phyloP scores from a whole-genome alignment of 2,329 filamentous ascomycete genomes.

The Hymenoscyphus occultus region DNA sequence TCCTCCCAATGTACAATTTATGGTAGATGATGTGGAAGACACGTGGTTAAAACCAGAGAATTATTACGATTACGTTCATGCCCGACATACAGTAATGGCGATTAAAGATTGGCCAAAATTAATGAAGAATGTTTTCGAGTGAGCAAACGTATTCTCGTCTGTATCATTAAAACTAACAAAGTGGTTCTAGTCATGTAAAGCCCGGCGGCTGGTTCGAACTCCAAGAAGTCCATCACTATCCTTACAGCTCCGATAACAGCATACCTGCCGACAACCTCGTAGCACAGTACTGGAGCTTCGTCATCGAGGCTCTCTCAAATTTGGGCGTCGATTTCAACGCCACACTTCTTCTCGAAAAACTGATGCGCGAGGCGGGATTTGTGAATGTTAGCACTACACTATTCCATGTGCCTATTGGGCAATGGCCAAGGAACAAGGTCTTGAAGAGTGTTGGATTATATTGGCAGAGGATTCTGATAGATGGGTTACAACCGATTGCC shows the following conservation, averaged over 20 bases:
- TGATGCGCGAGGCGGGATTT: slow-evolving; percentile 51
- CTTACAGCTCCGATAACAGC: slow-evolving; percentile 43
- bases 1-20: slow-evolving; percentile 60
- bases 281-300: slow-evolving; percentile 46
- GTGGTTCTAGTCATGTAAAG: slow-evolving; percentile 45
- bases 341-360: slow-evolving; percentile 42
- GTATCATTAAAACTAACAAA: neutral
- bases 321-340: slow-evolving; percentile 49
- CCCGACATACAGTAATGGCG: slow-evolving; percentile 54
- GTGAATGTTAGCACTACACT: slow-evolving; percentile 42
- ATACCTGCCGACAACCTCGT: slow-evolving; percentile 43
- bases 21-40: slow-evolving; percentile 64
- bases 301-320: slow-evolving; percentile 43
- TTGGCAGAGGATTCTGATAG: slow-evolving; percentile 49
- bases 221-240: slow-evolving; percentile 52
- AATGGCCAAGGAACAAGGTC: slow-evolving; percentile 43
- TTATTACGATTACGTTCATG: slow-evolving; percentile 60
- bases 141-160: slow-evolving; percentile 20
- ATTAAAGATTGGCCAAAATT: slow-evolving; percentile 54
- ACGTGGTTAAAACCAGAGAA: slow-evolving; percentile 48
- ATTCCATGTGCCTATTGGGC: slow-evolving; percentile 49
- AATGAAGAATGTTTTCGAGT: slow-evolving; percentile 48
- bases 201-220: slow-evolving; percentile 55
- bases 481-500: slow-evolving; percentile 51
- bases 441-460: slow-evolving; percentile 52